These are phyloP conservation scores for Sarocladiaceae sp. DNA, from an alignment of 2,329 filamentous ascomycete species.

Conservation along the genomic window DNA sequence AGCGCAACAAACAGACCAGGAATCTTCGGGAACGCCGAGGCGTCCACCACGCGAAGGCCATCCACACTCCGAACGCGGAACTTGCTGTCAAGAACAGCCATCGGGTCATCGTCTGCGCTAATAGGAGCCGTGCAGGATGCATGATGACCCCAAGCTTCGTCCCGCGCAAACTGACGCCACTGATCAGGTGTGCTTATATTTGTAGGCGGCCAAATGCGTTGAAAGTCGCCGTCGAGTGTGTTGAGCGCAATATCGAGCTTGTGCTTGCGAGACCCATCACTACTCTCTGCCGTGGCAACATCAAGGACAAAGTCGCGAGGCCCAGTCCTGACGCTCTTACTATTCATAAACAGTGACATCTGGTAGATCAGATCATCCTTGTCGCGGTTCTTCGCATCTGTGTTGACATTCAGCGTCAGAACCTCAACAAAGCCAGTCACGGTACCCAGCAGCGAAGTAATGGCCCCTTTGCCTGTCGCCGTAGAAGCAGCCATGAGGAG, in stretches of 20 bases:
- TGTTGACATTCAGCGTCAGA: conserved; percentile 38
- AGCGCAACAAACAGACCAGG: conserved; percentile 41
- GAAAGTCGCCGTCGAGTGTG: conserved; percentile 34
- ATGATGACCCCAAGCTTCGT: conserved; percentile 51
- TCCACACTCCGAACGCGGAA: conserved; percentile 48
- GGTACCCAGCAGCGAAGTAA: conserved; percentile 13
- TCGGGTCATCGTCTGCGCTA: conserved; percentile 42
- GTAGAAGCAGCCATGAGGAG: conserved; percentile 26
- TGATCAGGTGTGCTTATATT: conserved; percentile 32
- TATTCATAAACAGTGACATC: conserved; percentile 32
- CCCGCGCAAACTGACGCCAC: conserved; percentile 34
- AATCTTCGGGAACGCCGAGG: conserved; percentile 46
- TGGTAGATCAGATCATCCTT: conserved; percentile 40
- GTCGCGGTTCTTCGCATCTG: conserved; percentile 31
- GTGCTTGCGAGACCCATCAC: conserved; percentile 37
- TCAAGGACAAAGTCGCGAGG: conserved; percentile 45
- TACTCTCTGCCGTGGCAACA: conserved; percentile 38
- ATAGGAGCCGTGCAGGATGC: conserved; percentile 49
- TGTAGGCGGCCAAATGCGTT: conserved; percentile 28
- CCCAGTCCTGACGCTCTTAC: conserved; percentile 32
- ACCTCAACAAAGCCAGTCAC: conserved; percentile 19
- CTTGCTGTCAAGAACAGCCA: conserved; percentile 46
- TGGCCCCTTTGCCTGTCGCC: conserved; percentile 11
- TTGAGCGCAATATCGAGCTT: conserved; percentile 27
- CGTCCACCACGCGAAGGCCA: conserved; percentile 52